Evolutionary conservation across 768 basidiomycete genomes (phyloP), one percentile per base, ranked within the genome.

Genomic region (Jaapia argillacea): DNA sequence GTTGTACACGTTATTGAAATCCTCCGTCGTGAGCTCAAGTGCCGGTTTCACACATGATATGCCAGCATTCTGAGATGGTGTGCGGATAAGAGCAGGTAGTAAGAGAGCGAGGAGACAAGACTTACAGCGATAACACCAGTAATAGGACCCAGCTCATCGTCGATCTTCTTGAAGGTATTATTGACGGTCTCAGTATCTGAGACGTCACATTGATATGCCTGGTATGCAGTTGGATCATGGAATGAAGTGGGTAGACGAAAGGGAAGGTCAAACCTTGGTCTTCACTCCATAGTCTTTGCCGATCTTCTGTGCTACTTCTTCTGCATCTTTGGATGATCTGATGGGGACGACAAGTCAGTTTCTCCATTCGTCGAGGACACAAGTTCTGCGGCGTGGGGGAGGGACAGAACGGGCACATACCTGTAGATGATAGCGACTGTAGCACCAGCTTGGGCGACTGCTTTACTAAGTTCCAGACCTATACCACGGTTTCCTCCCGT

Each of bases 131-230:
- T 70, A 25, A 82, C 60, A 4, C 77, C 79, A 2, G 59, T 58
- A 39, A 81, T 69, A 3, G 59, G 52, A 0, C 71, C 66, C 36
- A 77, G 51, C 4, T 79, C 77, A 0, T 59, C 35, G 43, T 78
- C 57, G 31, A 81, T 79, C 43, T 58, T 56, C 36, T 58, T 58
- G 40, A 81, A 70, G 0, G 67, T 71, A 40, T 65, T 52, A 21
- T 56, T 59, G 44, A 78, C 66, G 7, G 60, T 48, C 3, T 70
- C 64, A 1, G 62, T 54, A 36, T 80, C 59, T 6, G 69, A 65
- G 13, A 81, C 79, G 48, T 82, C 77, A 47, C 77, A 78, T 58
- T 80, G 63, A 42, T 71, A 82, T 0, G 79, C 77, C 77, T 76
- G n/a, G 3, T 18, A 2, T 20, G 5, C 4, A 5, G 7, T 23